Evolutionary conservation across 768 basidiomycete species (phyloP), one percentile per base, ranked within the genome.

Genomic region (Mrakia blollopis): DNA sequence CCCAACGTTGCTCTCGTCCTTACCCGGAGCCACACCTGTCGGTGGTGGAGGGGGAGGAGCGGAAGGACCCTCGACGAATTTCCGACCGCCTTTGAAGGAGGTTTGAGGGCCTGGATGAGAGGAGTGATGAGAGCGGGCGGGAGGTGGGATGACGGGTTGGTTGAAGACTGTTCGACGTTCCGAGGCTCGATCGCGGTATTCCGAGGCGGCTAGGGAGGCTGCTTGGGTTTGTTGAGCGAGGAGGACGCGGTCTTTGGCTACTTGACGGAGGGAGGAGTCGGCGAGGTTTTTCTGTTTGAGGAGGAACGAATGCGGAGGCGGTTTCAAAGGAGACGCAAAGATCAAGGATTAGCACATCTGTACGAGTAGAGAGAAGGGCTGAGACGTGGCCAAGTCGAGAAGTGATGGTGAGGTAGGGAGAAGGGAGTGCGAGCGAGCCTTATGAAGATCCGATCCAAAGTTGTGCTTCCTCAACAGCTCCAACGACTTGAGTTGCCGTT

Each of bases 151-250:
- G 41, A 95, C 93, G 0, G 95, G 93, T 81, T 98, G 95, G 79
- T 94, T 93, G 85, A 95, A 93, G 81, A 94, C 89, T 69, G 89
- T 88, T 28, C 97, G 88, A 21, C 97, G 89, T 82, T 97, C 95
- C 0, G 91, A 91, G 1, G 97, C 97, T 35, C 97, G 90, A 83
- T 99, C 97, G 52, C 95, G 90, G 84, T 99, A 98, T 82, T 93
- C 94, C 2, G 93, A 82, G 35, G 80, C 79, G 37, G 81, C 77
- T 3, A 85, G 83, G 11, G 86, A 86, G 30, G 83, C 62, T 47
- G 47, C 47, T 50, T 50, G 47, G 18, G 47, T 21, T 50, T 50
- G 47, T 14, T 28, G 72, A 30, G 79, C 74, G 14, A 80, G 65
- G 3, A 78, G 74, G 21, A 81, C 82, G 52, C 83, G 81, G 79